Evolutionary conservation across 139 green algal species (phyloP).

Genomic region (Chlamydomonas sp.): DNA sequence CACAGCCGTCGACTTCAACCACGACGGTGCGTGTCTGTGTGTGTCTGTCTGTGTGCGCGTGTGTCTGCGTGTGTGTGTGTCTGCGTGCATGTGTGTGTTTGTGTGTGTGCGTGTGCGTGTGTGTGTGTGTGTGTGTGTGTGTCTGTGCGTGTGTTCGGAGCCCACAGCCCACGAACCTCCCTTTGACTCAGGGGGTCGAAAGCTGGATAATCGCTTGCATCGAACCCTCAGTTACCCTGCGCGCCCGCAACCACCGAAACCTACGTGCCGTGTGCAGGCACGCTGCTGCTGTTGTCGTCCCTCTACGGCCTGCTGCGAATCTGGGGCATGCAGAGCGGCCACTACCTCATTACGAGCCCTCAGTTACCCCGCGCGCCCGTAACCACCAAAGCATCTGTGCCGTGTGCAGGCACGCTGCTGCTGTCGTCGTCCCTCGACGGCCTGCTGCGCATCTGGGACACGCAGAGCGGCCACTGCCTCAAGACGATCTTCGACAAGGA

Average conservation of each 20-base stretch:
- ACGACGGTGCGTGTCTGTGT: conserved; percentile 68
- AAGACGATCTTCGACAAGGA: conserved; percentile 68
- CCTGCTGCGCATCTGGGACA: conserved; percentile 56
- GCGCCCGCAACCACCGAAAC: too few relatives aligned
- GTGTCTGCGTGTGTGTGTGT: too few relatives aligned
- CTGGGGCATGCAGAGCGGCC: conserved; percentile 58
- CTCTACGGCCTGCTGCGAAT: conserved; percentile 76
- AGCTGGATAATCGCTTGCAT: too few relatives aligned
- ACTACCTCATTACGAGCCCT: conserved; percentile 68
- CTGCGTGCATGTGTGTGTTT: too few relatives aligned
- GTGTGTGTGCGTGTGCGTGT: too few relatives aligned
- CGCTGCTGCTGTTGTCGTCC: conserved; percentile 58
- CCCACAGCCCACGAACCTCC: too few relatives aligned
- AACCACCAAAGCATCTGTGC: too few relatives aligned
- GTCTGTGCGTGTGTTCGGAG: too few relatives aligned
- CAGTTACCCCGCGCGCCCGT: conserved; percentile 27
- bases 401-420: conserved; percentile 54
- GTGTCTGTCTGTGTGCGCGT: too few relatives aligned
- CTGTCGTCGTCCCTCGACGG: conserved; percentile 74
- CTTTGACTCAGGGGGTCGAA: too few relatives aligned
- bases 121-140: too few relatives aligned
- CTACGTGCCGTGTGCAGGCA: conserved; percentile 55
- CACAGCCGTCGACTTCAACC: conserved; percentile 65
- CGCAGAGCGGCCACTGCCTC: conserved; percentile 70
- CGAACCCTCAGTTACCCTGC: too few relatives aligned